These are phyloP conservation scores for Ziziphus jujuba DNA, from an alignment of 306 rosid species.

Conservation along the genomic window DNA sequence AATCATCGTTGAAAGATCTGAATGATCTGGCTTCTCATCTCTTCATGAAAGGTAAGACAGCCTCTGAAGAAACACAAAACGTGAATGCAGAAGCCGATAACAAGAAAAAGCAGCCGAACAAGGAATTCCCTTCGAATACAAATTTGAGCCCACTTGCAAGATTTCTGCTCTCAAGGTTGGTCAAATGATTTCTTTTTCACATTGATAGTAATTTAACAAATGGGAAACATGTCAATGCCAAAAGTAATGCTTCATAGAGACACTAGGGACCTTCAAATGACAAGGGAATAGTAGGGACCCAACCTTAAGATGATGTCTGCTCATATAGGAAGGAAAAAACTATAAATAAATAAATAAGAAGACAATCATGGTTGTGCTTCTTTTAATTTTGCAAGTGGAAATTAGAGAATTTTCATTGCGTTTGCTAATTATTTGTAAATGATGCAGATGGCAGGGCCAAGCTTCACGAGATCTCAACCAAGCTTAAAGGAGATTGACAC, in stretches of 20 bases:
- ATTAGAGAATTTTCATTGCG: too few relatives aligned
- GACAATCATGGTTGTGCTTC: background rate
- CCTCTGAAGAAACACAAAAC: conserved; percentile 49
- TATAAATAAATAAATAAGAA: too few relatives aligned
- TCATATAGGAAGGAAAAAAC: too few relatives aligned
- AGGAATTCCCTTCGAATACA: conserved; percentile 62
- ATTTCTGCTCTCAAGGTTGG: conserved; percentile 94
- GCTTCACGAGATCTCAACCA: conserved; percentile 71
- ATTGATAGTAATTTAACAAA: background rate
- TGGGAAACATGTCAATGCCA: background rate
- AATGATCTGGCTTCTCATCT: conserved; percentile 65
- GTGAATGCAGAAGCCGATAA: conserved; percentile 42
- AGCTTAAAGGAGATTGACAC: conserved; percentile 43
- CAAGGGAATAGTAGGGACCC: too few relatives aligned
- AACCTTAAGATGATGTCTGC: too few relatives aligned
- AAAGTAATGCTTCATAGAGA: background rate
- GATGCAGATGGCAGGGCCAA: conserved; percentile 98
- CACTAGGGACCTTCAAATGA: too few relatives aligned
- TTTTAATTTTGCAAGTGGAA: background rate
- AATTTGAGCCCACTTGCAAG: conserved; percentile 92
- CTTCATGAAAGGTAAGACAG: conserved; percentile 49
- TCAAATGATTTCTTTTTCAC: conserved; percentile 12
- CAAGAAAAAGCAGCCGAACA: conserved; percentile 63
- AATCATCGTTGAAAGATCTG: conserved; percentile 74
- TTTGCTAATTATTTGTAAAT: background rate